Base-by-base conservation (phyloP, 148 eudicot genomes). In the Linanthus parryae region DNA sequence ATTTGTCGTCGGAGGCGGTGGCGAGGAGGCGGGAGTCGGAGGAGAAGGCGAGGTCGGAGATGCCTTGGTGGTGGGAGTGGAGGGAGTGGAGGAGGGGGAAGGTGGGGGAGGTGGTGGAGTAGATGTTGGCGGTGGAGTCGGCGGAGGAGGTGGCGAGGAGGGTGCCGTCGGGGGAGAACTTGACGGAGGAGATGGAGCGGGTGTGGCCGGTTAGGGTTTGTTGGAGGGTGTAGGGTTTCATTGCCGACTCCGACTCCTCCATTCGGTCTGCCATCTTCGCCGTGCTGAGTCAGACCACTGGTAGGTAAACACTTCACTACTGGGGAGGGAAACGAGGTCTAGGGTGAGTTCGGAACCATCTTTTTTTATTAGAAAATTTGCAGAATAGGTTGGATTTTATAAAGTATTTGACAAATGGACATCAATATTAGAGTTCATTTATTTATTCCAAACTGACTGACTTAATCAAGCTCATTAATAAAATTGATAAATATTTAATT, bases 21-120 rank as follows among this genome's bases (percentile, higher is more conserved):
- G 85, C 83, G 55, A 88, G 76, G 71, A 54, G 72, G 12, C 82
- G 88, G 23, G 84, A 53, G 66, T 81, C 95, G 62, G 78, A 66
- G 46, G 96, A 84, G 72, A 88, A 88, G 8, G 99, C 79, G 51
- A 77, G 39, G 69, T 92, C 96, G 67, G 99, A 92, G 78, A 92
- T 59, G 33, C 96, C 99, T 13, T 65, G 78, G 2, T 69, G 75
- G 80, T 92, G 98, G 66, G 86, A 94, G 15, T 16, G 2, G 68
- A 86, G 64, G 13, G 68, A 67, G 6, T 68, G 78, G 64, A 42
- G 62, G 23, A n/a, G 14, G 8, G 79, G 16, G 13, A 39, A 56
- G 53, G 48, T 0, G 39, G 62, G 0, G 48, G 70, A 7, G 60
- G 80, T 60, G 41, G 62, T 53, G 44, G 87, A 66, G 62, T 59